These are phyloP conservation scores for Penicillium sp. DNA, from an alignment of 2,329 filamentous ascomycete genomes.

Conservation along the genomic window DNA sequence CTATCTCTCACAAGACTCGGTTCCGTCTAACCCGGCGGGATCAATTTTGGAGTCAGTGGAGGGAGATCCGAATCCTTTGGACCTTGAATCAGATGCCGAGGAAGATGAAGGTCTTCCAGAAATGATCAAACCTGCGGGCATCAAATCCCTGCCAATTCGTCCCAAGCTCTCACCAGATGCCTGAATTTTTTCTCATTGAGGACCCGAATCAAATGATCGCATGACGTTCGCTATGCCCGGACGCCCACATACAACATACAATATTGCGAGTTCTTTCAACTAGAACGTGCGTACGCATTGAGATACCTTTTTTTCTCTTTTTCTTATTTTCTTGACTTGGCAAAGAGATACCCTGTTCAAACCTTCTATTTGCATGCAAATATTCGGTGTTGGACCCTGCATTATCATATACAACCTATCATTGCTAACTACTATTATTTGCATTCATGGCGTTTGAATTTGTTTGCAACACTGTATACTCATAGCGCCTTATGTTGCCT, in stretches of 20 bases:
- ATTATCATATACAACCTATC: slow-evolving; percentile 10
- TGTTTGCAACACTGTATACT: background rate
- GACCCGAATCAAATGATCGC: background rate
- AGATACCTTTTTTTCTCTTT: slow-evolving; percentile 5
- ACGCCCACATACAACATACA: background rate
- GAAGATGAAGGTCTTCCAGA: slow-evolving; percentile 7
- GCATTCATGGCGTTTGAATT: slow-evolving; percentile 17
- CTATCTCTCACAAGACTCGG: slow-evolving; percentile 39
- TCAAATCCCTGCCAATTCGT: slow-evolving; percentile 22
- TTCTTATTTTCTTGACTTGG: no score
- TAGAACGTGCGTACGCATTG: slow-evolving; percentile 14
- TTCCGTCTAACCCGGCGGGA: slow-evolving; percentile 47
- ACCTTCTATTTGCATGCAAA: slow-evolving; percentile 17
- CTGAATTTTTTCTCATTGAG: slow-evolving; percentile 12
- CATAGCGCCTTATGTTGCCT: background rate
- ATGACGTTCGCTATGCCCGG: background rate
- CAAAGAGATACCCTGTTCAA: slow-evolving; percentile 13
- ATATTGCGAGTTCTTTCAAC: slow-evolving; percentile 2
- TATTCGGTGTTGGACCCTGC: slow-evolving; percentile 15
- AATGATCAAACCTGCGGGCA: background rate
- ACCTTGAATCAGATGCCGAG: slow-evolving; percentile 24
- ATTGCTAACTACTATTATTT: slow-evolving; percentile 3
- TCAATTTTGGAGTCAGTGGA: slow-evolving; percentile 42
- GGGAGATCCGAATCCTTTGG: slow-evolving; percentile 37
- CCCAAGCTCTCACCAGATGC: slow-evolving; percentile 14